A percentile compares a stretch with the other conserved stretches of the same genome.
Evolutionary conservation across 1,284 basidiomycete species (phyloP).

Genomic region (Ceratorhiza oryzae-sativae): DNA sequence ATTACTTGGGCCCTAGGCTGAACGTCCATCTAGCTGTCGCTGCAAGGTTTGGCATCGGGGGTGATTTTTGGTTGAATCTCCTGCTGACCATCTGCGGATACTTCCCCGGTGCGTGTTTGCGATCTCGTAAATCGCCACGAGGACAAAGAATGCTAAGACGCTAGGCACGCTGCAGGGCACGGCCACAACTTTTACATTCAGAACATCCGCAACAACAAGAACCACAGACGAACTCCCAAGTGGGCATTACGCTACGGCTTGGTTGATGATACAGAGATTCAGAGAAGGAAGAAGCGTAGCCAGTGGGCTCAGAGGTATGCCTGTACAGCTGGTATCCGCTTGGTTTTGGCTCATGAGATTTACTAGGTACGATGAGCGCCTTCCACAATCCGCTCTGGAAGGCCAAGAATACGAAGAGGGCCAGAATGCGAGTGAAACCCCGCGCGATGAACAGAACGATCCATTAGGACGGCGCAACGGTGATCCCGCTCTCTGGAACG

Average conservation of each 20-base stretch:
- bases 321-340: not conserved
- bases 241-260: constrained; percentile 93
- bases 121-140: constrained; percentile 35
- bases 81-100: constrained; percentile 90
- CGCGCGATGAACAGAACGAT: constrained; percentile 47
- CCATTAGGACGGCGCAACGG: constrained; percentile 50
- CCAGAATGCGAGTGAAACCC: constrained; percentile 56
- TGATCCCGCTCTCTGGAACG: constrained; percentile 62
- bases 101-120: constrained; percentile 71
- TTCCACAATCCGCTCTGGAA: constrained; percentile 74
- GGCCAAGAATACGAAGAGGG: constrained; percentile 80
- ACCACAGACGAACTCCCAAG: constrained; percentile 86
- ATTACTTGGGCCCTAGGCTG: not conserved
- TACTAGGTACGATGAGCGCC: constrained; percentile 74
- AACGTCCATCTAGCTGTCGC: constrained; percentile 76
- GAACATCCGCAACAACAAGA: constrained; percentile 97
- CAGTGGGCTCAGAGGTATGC: constrained; percentile 77
- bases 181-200: constrained; percentile 78
- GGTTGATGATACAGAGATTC: constrained; percentile 76
- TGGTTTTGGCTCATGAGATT: not conserved
- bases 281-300: constrained; percentile 77
- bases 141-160: constrained; percentile 8
- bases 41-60: constrained; percentile 90
- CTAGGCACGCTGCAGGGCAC: constrained; percentile 60
- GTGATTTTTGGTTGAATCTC: constrained; percentile 92